Base-by-base conservation (phyloP, 371 early-diverging fungal species). In the Haplosporangium sp. region DNA sequence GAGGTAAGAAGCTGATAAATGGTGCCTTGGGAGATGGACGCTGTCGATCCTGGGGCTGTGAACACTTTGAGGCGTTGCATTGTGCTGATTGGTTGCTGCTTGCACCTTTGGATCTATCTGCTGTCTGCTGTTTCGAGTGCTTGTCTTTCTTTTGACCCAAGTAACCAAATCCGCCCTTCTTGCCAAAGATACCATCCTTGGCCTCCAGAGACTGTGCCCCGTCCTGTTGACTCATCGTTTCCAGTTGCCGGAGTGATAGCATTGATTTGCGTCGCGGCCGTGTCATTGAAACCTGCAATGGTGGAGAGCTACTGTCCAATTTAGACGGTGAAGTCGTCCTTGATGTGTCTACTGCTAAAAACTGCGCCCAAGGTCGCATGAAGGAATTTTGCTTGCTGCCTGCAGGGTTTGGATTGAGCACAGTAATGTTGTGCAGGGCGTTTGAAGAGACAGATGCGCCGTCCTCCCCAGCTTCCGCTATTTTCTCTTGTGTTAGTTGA, bases 1-100 rank as follows among this genome's bases (percentile, higher is more conserved):
- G 73, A 8, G 72, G 73, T 13, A 69, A 69, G 23, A 79, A 69
- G 2, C 62, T 54, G 47, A 79, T 64, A 45, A 51, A 45, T 20
- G 80, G 80, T 9, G 64, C 69, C 48, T 64, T 69, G 37, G 20
- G n/a, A 40, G 73, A 48, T 2, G 48, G 42, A 13, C 62, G 66
- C 53, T 38, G 56, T 21, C 61, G 62, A 21, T n/a, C 56, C 54
- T 8, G 21, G 38, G 13, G 52, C 2, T 20, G 53, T 52, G 37
- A 16, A 8, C 51, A 51, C 4, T 18, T 50, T n/a, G 50, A 14
- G 9, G 50, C 3, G 18, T 50, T 14, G 50, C 9, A 29, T 29
- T 29, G 29, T 29, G 29, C 29, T 29, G 29, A 29, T 4, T 4
- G 29, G 29, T 4, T 16, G 13, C 46, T 20, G 46, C 12, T 45